Evolutionary conservation across 2,329 filamentous ascomycete species (phyloP).

Genomic region (Phialophora macrospora): DNA sequence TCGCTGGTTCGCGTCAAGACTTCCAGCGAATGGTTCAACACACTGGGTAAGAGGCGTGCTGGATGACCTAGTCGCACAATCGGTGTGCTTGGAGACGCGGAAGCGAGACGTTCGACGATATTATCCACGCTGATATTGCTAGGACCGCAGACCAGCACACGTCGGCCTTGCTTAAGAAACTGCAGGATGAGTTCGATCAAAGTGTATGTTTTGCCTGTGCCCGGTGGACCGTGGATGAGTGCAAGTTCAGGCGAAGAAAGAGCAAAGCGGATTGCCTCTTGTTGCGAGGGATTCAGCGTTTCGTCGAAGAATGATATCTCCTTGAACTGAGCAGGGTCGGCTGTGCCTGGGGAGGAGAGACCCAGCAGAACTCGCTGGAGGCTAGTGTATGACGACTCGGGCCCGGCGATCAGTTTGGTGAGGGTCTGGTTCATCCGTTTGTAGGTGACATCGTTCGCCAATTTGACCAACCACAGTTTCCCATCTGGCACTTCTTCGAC

Average conservation of each 20-base stretch:
- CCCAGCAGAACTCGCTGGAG: slow-evolving; percentile 67
- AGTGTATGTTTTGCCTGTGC: slow-evolving; percentile 96
- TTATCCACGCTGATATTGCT: slow-evolving; percentile 99
- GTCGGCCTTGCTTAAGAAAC: slow-evolving; percentile 71
- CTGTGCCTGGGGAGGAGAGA: slow-evolving; percentile 58
- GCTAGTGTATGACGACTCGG: slow-evolving; percentile 58
- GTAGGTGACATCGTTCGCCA: slow-evolving; percentile 70
- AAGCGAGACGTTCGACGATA: slow-evolving; percentile 85
- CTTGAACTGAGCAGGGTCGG: slow-evolving; percentile 53
- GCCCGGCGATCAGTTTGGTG: slow-evolving; percentile 62
- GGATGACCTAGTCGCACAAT: slow-evolving; percentile 92
- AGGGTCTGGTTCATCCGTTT: slow-evolving; percentile 70
- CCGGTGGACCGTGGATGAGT: slow-evolving; percentile 91
- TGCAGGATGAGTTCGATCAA: slow-evolving; percentile 95
- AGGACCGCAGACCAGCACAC: slow-evolving; percentile 90
- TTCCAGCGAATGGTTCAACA: slow-evolving; percentile 87
- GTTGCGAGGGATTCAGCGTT: slow-evolving; percentile 65
- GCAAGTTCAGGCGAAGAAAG: slow-evolving; percentile 80
- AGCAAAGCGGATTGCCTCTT: slow-evolving; percentile 75
- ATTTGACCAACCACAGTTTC: slow-evolving; percentile 69
- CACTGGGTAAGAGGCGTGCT: slow-evolving; percentile 83
- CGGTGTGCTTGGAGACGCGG: slow-evolving; percentile 68
- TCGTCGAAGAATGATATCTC: slow-evolving; percentile 61
- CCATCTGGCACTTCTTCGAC: slow-evolving; percentile 58
- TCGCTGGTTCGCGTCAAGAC: slow-evolving; percentile 89